A percentile compares a stretch with the other conserved stretches of the same genome.
These are phyloP conservation scores for Staphylotrichum tortipilum DNA, from an alignment of 495 filamentous ascomycete genomes.

Conservation along the genomic window DNA sequence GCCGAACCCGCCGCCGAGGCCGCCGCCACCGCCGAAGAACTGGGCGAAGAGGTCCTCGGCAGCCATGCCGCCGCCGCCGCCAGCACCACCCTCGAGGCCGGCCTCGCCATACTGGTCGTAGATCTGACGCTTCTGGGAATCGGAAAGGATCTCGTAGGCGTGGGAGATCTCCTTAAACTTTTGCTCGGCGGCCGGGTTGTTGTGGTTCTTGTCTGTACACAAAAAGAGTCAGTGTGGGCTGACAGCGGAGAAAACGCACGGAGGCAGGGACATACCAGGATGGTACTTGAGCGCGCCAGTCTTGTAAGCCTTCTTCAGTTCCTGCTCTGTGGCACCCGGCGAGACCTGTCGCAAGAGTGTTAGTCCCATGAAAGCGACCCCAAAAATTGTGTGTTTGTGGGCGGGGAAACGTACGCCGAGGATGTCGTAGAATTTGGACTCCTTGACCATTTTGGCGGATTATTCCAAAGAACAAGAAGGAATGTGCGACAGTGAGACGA, in stretches of 20 bases:
- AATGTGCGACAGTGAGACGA: neutral
- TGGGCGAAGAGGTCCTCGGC: conserved; percentile 96
- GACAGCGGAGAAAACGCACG: neutral
- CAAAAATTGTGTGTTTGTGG: neutral
- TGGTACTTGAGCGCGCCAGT: conserved; percentile 83
- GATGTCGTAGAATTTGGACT: conserved; percentile 77
- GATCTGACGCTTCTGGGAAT: conserved; percentile 77
- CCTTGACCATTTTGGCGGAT: conserved; percentile 69
- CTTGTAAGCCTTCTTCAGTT: conserved; percentile 87
- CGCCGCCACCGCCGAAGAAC: conserved; percentile 84
- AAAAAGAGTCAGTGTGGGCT: conserved; percentile 14
- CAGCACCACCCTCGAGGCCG: conserved; percentile 81
- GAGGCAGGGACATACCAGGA: conserved; percentile 55
- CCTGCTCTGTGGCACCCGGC: conserved; percentile 61
- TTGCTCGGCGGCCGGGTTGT: conserved; percentile 86
- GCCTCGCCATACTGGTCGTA: conserved; percentile 99
- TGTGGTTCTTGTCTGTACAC: conserved; percentile 79
- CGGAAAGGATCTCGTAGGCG: conserved; percentile 89
- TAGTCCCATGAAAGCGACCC: neutral
- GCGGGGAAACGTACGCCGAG: conserved; percentile 61
- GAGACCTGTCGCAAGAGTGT: conserved; percentile 51
- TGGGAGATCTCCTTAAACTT: conserved; percentile 97
- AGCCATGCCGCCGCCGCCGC: conserved; percentile 75
- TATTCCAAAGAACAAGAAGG: neutral
- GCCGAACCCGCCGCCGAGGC: conserved; percentile 66